Evolutionary conservation across 2,329 filamentous ascomycete genomes (phyloP), one percentile per base, ranked within the genome.

Genomic region (Zymoseptoria crescenta): DNA sequence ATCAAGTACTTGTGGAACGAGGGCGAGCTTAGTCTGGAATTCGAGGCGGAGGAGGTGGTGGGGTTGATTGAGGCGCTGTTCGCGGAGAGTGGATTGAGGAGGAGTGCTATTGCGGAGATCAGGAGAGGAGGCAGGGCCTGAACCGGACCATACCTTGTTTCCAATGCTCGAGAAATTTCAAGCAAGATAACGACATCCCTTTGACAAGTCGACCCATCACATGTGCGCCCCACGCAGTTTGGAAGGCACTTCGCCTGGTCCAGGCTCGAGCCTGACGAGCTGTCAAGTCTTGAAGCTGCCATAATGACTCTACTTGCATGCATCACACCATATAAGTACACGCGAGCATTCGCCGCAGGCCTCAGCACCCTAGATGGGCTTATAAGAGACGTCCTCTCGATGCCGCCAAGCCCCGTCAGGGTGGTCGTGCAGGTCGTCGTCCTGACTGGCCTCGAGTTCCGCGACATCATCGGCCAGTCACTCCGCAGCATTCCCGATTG

Each of bases 1-100:
- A 87, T 87, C 73, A 85, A 81, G 66, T 87, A 81, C 62, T 70
- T 87, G 50, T 87, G 84, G 84, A 78, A 77, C 2, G 83, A 87
- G 64, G 82, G 83, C n/a, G 84, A 84, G 69, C 67, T 87, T 65
- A 80, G 80, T 60, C 69, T 86, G 57, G 84, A 87, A 67, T 87
- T 86, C 72, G 79, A 79, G 24, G 75, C 75, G 2, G 82, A 84
- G 35, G 84, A 87, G 68, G 79, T 87, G 8, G 75, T 85, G 13
- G 84, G 86, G 66, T 67, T 87, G 69, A 82, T 87, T 55, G 78
- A 83, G 70, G 84, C 84, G 19, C 71, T 87, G 41, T 87, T 87
- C 70, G 83, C 84, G 19, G 84, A 86, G 64, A 83, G 81, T 63
- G 80, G 82, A 41, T 75, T 84, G 68, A 74, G 84, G 58, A 76